Percentiles rank a stretch among this genome's conserved stretches.
phyloP scores from a whole-genome alignment of 2,329 filamentous ascomycete species.

The Cercospora sesami region DNA sequence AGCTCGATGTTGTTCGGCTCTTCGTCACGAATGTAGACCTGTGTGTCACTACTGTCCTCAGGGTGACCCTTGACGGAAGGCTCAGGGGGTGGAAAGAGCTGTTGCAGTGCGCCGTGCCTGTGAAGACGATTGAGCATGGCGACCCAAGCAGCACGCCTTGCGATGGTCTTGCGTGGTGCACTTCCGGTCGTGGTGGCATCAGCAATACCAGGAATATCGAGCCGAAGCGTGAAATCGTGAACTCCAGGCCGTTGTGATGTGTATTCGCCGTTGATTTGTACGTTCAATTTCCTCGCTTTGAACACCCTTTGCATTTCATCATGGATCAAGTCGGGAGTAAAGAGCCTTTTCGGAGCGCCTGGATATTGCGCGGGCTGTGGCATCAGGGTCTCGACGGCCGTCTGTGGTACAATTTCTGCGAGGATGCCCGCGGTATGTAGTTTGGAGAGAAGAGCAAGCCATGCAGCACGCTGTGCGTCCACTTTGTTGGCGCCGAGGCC shows the following conservation, averaged over 20 bases:
- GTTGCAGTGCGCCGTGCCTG: slow-evolving; percentile 8
- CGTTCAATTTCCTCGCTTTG: not conserved
- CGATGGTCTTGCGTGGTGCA: not conserved
- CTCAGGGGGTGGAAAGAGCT: slow-evolving; percentile 7
- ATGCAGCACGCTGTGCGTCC: slow-evolving; percentile 8
- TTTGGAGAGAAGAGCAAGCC: slow-evolving; percentile 8
- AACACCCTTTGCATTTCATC: slow-evolving; percentile 10
- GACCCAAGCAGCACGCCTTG: slow-evolving; percentile 16
- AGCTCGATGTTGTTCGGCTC: slow-evolving; percentile 12
- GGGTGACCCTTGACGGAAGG: not conserved
- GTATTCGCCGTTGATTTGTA: not conserved
- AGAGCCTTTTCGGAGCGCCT: slow-evolving; percentile 1
- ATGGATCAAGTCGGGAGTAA: not conserved
- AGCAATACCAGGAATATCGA: slow-evolving; percentile 12
- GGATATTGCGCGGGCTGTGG: slow-evolving; percentile 16
- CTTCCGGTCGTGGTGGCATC: slow-evolving; percentile 11
- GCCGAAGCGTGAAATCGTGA: slow-evolving; percentile 4
- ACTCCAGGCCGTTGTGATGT: not conserved
- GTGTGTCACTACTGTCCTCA: not conserved
- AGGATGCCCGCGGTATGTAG: slow-evolving; percentile 13
- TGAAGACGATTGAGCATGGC: slow-evolving; percentile 15
- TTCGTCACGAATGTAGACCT: slow-evolving; percentile 7
- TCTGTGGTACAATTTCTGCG: not conserved
- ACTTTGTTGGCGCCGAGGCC: slow-evolving; percentile 1
- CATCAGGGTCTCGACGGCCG: not conserved